Base-by-base conservation (phyloP, 2,329 filamentous ascomycete genomes). In the Didymellaceae sp. region DNA sequence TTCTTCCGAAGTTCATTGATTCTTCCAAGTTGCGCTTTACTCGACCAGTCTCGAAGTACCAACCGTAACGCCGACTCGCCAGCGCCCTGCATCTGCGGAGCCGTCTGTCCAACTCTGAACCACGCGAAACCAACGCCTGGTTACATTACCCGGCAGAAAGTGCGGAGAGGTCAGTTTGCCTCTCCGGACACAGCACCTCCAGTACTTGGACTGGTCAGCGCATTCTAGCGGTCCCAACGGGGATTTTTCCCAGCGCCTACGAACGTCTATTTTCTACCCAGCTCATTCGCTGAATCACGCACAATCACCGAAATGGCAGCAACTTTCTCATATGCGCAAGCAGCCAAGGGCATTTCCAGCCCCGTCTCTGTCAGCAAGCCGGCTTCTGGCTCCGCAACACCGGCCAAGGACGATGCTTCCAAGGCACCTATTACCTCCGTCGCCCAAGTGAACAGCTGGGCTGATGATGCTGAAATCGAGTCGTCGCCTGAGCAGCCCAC, bases 301-400 rank as follows among this genome's bases (percentile, higher is more conserved):
- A 28, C 42, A 10, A 28, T 38, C 22, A 6, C 21, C 52, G 57
- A 52, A 40, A 73, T 73, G 70, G 66, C 71, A 54, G 58, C 71
- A 32, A 80, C 84, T 25, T 96, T 97, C 73, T 97, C 93, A 53
- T 97, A 97, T 75, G 93, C 93, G 66, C 91, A 96, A 82, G 93
- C 93, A 70, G 93, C 93, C 53, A 94, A 94, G 75, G 91, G 92
- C 68, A 83, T 88, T 65, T 77, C 83, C 47, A 66, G 75, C 47
- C 70, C 74, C 35, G 67, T 76, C 21, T 68, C 72, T 41, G 65
- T 76, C 18, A 76, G 74, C 63, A 81, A 81, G 66, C 70, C 72
- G 16, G 63, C 72, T 9, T 77, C 78, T 17, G 76, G 74, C 33
- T 61, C 72, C 18, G 68, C 66, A 11, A 77, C 75, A 31, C 72